Conservation (phyloP, 768 basidiomycete genomes). For the Suillus paluster region DNA sequence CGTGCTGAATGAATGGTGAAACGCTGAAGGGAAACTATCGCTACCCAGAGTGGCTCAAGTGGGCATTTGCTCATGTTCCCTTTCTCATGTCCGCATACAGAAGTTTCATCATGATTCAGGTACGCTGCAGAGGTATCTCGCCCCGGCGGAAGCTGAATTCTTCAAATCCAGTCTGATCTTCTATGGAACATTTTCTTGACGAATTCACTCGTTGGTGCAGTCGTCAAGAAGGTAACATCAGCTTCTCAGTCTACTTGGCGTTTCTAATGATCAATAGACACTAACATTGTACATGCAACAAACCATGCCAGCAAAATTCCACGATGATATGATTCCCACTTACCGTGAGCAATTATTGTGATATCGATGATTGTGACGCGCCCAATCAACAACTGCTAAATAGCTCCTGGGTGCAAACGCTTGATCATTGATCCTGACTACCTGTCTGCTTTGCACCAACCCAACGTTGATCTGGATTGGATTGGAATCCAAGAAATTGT, state of each 20-base stretch:
- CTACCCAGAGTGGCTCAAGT: constrained; percentile 50
- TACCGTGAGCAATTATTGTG: constrained; percentile 44
- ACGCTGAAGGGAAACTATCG: constrained; percentile 40
- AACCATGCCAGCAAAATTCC: constrained; percentile 51
- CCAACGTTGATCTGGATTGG: constrained; percentile 58
- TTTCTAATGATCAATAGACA: constrained; percentile 35
- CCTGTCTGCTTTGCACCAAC: constrained; percentile 51
- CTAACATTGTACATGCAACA: constrained; percentile 48
- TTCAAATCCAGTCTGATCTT: constrained; percentile 16
- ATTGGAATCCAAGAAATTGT: constrained; percentile 52
- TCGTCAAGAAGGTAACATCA: constrained; percentile 37
- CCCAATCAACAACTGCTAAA: background rate
- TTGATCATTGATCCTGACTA: constrained; percentile 65
- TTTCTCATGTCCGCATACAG: constrained; percentile 52
- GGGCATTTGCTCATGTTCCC: constrained; percentile 56
- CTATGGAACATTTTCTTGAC: constrained; percentile 43
- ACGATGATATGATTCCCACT: constrained; percentile 50
- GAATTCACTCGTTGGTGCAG: constrained; percentile 36
- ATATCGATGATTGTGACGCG: background rate
- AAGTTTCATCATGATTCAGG: constrained; percentile 50
- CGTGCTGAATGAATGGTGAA: background rate
- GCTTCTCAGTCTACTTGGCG: constrained; percentile 3
- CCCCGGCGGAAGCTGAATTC: background rate
- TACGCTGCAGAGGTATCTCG: constrained; percentile 24
- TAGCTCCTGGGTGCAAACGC: constrained; percentile 63